Conservation (phyloP, 2,329 filamentous ascomycete species). For the Sphaerulina populicola region DNA sequence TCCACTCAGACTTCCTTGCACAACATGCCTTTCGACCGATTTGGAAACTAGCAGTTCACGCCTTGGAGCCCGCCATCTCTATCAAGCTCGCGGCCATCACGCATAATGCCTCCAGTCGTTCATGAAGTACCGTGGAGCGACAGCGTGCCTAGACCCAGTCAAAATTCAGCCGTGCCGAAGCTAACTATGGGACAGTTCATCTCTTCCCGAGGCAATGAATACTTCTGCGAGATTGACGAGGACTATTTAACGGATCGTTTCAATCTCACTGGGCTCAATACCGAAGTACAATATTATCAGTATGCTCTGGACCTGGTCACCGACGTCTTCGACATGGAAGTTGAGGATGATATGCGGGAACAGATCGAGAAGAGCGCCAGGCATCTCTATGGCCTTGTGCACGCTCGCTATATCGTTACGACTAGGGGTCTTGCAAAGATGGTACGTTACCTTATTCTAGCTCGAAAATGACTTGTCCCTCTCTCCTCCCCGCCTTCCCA, state of each 20-base stretch:
- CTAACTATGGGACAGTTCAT: slow-evolving; percentile 66
- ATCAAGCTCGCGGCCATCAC: not conserved
- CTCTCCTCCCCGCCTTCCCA: not conserved
- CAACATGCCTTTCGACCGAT: not conserved
- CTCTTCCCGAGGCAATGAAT: slow-evolving; percentile 93
- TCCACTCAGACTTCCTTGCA: not conserved
- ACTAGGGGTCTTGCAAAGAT: slow-evolving; percentile 91
- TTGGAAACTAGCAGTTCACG: not conserved
- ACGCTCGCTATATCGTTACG: slow-evolving; percentile 93
- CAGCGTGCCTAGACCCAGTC: not conserved
- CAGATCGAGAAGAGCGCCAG: slow-evolving; percentile 95
- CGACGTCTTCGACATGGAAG: slow-evolving; percentile 96
- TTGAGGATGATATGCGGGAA: slow-evolving; percentile 96
- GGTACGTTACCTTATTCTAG: slow-evolving; percentile 56
- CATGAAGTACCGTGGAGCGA: not conserved
- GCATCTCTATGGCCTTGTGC: slow-evolving; percentile 90
- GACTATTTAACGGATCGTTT: slow-evolving; percentile 97
- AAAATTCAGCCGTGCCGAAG: not conserved
- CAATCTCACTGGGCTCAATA: slow-evolving; percentile 94
- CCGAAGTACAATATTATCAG: slow-evolving; percentile 97
- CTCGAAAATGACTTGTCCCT: not conserved
- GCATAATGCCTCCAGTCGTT: not conserved
- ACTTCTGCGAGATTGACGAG: slow-evolving; percentile 99
- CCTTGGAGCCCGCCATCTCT: not conserved
- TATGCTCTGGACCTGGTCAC: slow-evolving; percentile 96